Evolutionary conservation across 2,329 filamentous ascomycete species (phyloP).

Genomic region (Diaporthe humulicola): DNA sequence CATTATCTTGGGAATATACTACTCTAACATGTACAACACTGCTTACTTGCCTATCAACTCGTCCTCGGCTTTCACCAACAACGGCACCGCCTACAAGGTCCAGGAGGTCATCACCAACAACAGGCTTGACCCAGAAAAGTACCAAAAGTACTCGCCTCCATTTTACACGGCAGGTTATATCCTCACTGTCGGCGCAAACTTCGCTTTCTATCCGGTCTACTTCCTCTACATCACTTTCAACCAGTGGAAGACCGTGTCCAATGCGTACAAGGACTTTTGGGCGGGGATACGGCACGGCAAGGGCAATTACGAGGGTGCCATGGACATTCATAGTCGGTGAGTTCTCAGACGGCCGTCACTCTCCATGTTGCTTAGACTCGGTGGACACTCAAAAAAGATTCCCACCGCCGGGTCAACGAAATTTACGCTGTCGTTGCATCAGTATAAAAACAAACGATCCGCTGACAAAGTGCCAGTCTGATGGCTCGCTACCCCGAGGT

Average conservation of each 20-base stretch:
- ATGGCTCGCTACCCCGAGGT: conserved; percentile 59
- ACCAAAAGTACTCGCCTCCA: conserved; percentile 58
- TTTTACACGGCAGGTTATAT: conserved; percentile 60
- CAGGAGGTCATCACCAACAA: conserved; percentile 54
- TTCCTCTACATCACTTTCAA: conserved; percentile 59
- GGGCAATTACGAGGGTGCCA: conserved; percentile 57
- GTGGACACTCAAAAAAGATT: background rate
- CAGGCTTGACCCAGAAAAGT: conserved; percentile 53
- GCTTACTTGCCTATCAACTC: conserved; percentile 64
- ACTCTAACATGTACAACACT: conserved; percentile 57
- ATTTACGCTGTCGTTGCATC: background rate
- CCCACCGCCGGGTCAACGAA: too few species aligned
- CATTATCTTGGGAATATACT: conserved; percentile 58
- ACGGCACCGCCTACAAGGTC: conserved; percentile 56
- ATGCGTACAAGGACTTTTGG: conserved; percentile 56
- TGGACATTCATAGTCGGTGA: conserved; percentile 56
- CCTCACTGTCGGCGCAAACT: conserved; percentile 56
- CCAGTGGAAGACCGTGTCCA: conserved; percentile 54
- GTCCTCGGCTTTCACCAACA: conserved; percentile 59
- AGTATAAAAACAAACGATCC: too few species aligned
- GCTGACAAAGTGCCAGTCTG: conserved; percentile 39
- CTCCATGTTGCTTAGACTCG: background rate
- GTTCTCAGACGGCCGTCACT: background rate
- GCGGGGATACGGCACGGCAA: conserved; percentile 53
- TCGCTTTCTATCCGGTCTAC: conserved; percentile 59